A percentile compares a stretch with the other conserved stretches of the same genome.
phyloP scores from a whole-genome alignment of 768 basidiomycete species.

The Clitopilus passeckerianus region DNA sequence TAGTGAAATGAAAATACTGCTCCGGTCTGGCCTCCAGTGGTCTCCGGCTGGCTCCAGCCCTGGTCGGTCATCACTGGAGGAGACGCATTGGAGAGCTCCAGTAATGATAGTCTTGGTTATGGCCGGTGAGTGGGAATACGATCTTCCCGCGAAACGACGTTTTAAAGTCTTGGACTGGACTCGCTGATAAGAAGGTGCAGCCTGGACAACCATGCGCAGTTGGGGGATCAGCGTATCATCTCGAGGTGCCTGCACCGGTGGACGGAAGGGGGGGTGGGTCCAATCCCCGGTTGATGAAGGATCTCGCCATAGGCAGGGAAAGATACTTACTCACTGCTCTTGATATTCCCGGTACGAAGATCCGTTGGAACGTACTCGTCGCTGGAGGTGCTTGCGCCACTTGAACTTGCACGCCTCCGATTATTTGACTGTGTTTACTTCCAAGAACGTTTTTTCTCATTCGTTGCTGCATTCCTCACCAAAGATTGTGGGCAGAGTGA shows the following conservation, averaged over 20 bases:
- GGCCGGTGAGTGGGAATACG: no score
- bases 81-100: no score
- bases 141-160: no score
- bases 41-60: not conserved
- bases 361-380: no score
- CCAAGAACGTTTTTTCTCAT: not conserved
- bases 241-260: not conserved
- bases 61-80: no score
- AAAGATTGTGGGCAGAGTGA: no score
- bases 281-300: not conserved
- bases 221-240: not conserved
- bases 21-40: not conserved
- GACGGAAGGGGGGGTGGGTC: not conserved
- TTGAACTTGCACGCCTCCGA: not conserved
- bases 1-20: not conserved
- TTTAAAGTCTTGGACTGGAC: no score
- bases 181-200: not conserved
- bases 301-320: not conserved
- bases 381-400: not conserved
- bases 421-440: not conserved
- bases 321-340: not conserved
- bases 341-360: no score
- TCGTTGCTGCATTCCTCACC: not conserved
- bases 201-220: not conserved
- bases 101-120: no score